Evolutionary conservation across 2,329 filamentous ascomycete genomes (phyloP).

Genomic region (Aspergillus sp.): DNA sequence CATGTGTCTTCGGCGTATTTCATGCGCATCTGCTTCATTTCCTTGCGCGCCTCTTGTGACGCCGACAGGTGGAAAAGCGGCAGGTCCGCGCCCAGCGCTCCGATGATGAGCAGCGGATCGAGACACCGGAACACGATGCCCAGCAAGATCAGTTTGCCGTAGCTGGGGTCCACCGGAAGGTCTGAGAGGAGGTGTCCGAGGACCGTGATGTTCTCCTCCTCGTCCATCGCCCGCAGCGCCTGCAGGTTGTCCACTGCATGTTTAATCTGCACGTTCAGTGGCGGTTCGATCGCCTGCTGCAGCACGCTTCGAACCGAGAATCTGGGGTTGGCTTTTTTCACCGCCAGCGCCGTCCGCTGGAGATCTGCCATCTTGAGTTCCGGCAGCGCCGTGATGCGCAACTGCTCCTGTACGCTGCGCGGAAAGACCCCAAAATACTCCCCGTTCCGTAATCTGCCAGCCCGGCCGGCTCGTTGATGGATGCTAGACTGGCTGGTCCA

Average conservation of each 20-base stretch:
- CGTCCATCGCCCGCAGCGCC: slow-evolving; percentile 36
- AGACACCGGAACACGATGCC: slow-evolving; percentile 46
- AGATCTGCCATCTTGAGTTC: slow-evolving; percentile 40
- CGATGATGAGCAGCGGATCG: slow-evolving; percentile 43
- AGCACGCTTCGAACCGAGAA: slow-evolving; percentile 37
- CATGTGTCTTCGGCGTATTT: slow-evolving; percentile 27
- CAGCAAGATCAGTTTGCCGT: slow-evolving; percentile 45
- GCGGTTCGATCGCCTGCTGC: slow-evolving; percentile 40
- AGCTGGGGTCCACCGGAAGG: slow-evolving; percentile 37
- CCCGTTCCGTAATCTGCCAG: slow-evolving; percentile 42
- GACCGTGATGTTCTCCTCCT: slow-evolving; percentile 37
- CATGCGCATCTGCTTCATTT: slow-evolving; percentile 17
- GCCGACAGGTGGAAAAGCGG: slow-evolving; percentile 25
- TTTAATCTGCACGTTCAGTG: slow-evolving; percentile 28
- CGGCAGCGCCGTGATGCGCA: slow-evolving; percentile 27
- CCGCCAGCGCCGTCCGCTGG: slow-evolving; percentile 36
- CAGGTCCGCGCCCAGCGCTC: slow-evolving; percentile 25
- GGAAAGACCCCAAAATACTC: slow-evolving; percentile 45
- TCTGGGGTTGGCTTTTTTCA: slow-evolving; percentile 34
- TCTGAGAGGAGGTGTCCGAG: slow-evolving; percentile 39
- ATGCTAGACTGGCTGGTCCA: slow-evolving; percentile 44
- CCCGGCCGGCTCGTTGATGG: slow-evolving; percentile 43
- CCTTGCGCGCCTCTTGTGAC: slow-evolving; percentile 16
- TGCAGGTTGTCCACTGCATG: slow-evolving; percentile 34
- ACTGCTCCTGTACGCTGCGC: slow-evolving; percentile 24